These are phyloP conservation scores for Termitomyces eurrhizus DNA, from an alignment of 768 basidiomycete species.

Conservation along the genomic window DNA sequence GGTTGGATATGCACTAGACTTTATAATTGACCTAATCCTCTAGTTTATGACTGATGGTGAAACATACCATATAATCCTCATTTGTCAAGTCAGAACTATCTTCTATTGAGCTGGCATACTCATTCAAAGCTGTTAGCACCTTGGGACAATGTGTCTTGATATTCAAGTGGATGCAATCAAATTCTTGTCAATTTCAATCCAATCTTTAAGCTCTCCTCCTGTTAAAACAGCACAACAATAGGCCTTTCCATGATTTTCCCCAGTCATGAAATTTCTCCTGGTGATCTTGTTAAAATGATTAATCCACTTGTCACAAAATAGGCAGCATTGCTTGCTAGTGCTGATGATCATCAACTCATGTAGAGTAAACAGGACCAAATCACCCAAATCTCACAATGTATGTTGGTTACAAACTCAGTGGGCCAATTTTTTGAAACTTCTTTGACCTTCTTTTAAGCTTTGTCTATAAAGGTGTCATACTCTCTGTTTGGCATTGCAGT, in stretches of 20 bases:
- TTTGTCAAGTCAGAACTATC: neutral
- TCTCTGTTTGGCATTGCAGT: neutral
- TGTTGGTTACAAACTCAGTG: neutral
- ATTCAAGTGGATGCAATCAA: neutral
- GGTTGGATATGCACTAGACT: too few species aligned
- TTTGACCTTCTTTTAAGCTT: neutral
- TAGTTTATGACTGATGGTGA: neutral
- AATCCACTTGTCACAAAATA: neutral
- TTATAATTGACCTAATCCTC: too few species aligned
- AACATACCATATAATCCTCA: neutral
- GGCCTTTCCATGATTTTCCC: neutral
- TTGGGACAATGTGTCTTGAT: neutral
- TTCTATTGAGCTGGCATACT: neutral
- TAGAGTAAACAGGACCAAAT: neutral
- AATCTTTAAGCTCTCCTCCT: neutral
- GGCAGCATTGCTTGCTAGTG: neutral
- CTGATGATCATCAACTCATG: neutral
- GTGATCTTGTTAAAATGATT: neutral
- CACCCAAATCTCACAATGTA: neutral
- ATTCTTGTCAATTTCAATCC: neutral
- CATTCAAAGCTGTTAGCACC: neutral
- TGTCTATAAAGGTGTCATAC: neutral
- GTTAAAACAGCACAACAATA: neutral
- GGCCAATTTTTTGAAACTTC: neutral
- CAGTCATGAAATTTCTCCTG: neutral